phyloP scores from a whole-genome alignment of 139 green algal genomes.

The Haematococcus sp. region DNA sequence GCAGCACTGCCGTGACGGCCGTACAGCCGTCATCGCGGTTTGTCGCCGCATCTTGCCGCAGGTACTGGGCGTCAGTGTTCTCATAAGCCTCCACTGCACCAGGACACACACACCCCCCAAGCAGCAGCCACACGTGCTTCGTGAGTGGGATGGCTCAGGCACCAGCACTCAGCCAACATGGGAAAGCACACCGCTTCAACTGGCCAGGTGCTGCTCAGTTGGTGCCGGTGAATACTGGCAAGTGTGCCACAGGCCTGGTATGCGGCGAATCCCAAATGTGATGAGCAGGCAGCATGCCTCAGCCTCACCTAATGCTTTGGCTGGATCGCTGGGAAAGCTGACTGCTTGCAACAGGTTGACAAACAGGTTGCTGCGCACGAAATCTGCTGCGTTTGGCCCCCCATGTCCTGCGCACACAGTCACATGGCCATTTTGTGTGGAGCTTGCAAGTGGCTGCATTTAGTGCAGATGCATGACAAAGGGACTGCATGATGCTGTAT shows the following conservation, averaged over 20 bases:
- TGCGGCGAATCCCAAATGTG: no score
- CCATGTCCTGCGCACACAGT: conserved; percentile 74
- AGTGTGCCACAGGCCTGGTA: no score
- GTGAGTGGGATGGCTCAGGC: no score
- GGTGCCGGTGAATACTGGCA: no score
- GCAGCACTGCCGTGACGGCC: conserved; percentile 75
- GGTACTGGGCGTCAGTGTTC: conserved; percentile 78
- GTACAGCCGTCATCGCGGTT: conserved; percentile 86
- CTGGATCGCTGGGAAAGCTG: conserved; percentile 57
- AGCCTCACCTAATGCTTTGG: no score
- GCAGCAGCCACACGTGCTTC: no score
- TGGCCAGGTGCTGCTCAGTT: no score
- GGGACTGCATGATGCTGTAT: background rate
- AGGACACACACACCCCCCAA: background rate
- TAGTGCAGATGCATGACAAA: background rate
- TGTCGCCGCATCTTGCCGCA: conserved; percentile 53
- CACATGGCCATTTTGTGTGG: background rate
- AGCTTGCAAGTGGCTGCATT: no score
- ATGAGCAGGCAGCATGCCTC: no score
- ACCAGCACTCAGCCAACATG: no score
- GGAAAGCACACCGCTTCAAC: no score
- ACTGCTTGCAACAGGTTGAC: conserved; percentile 73
- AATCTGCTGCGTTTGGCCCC: conserved; percentile 80
- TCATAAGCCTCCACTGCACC: conserved; percentile 69
- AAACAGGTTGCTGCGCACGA: conserved; percentile 83